Percentiles rank a stretch among this genome's conserved stretches.
phyloP scores from a whole-genome alignment of 2,329 filamentous ascomycete species.

The Gaeumannomyces sp. region DNA sequence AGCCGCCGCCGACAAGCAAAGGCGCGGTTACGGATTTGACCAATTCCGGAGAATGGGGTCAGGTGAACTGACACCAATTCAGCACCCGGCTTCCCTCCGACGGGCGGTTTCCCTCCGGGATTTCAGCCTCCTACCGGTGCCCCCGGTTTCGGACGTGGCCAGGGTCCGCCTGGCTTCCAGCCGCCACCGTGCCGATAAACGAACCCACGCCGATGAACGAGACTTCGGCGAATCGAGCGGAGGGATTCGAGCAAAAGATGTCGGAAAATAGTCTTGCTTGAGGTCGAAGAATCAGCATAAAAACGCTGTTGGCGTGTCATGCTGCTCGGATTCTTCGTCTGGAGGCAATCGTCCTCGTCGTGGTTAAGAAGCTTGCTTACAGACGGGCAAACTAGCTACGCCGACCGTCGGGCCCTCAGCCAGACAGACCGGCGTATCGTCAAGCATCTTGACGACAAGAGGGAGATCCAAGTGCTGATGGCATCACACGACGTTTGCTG shows the following conservation, averaged over 20 bases:
- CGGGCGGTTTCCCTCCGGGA: slow-evolving; percentile 31
- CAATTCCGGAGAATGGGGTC: no score
- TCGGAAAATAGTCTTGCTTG: not conserved
- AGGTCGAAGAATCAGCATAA: no score
- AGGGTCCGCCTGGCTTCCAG: slow-evolving; percentile 67
- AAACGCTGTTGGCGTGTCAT: no score
- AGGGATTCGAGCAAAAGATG: slow-evolving; percentile 2
- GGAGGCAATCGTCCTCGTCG: no score
- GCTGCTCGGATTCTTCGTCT: no score
- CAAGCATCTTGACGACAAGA: slow-evolving; percentile 81
- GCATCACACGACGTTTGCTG: slow-evolving; percentile 84
- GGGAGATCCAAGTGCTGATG: slow-evolving; percentile 79
- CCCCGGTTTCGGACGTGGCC: slow-evolving; percentile 34
- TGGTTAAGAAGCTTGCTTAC: no score
- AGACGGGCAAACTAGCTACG: no score
- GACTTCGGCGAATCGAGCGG: slow-evolving; percentile 10
- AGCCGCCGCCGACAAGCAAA: no score
- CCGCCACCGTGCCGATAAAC: slow-evolving; percentile 57
- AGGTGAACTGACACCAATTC: slow-evolving; percentile 1
- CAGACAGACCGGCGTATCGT: slow-evolving; percentile 89
- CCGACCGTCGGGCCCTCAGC: slow-evolving; percentile 65
- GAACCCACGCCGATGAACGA: no score
- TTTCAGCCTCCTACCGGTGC: slow-evolving; percentile 56
- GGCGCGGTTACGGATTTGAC: no score
- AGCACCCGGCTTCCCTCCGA: slow-evolving; percentile 30